Percentiles rank a stretch among this genome's conserved stretches.
Evolutionary conservation across 495 filamentous ascomycete species (phyloP).

Genomic region (Aspergillus biplanus): DNA sequence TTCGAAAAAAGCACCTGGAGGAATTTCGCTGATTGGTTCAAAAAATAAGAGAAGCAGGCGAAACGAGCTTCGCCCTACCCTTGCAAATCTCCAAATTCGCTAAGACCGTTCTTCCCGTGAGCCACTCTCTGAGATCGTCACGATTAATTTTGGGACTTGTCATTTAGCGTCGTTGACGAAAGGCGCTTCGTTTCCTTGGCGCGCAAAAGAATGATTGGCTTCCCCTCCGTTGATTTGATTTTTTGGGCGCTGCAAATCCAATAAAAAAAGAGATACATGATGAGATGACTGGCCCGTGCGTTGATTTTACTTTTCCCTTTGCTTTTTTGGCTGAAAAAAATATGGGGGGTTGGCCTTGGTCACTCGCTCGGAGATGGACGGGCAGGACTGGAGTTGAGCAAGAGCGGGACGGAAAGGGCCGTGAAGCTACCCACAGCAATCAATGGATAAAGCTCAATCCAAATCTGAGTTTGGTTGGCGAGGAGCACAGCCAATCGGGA

Average conservation of each 20-base stretch:
- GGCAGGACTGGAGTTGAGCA: slow-evolving; percentile 23
- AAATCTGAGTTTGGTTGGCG: slow-evolving; percentile 14
- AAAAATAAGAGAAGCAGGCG: slow-evolving; percentile 25
- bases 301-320: slow-evolving; percentile 15
- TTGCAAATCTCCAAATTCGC: slow-evolving; percentile 36
- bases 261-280: not conserved
- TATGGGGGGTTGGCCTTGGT: slow-evolving; percentile 2
- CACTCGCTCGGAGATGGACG: slow-evolving; percentile 10
- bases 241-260: not conserved
- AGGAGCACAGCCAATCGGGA: slow-evolving; percentile 16
- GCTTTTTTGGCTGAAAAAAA: slow-evolving; percentile 1
- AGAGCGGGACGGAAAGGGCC: slow-evolving; percentile 51
- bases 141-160: slow-evolving; percentile 27
- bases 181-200: not conserved
- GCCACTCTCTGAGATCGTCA: slow-evolving; percentile 34
- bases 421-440: slow-evolving; percentile 34
- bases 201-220: not conserved
- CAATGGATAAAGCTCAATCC: slow-evolving; percentile 17
- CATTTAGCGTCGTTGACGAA: slow-evolving; percentile 12
- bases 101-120: slow-evolving; percentile 29
- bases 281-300: not conserved
- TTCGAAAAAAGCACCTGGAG: slow-evolving; percentile 31
- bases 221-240: not conserved
- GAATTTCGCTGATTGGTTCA: slow-evolving; percentile 45
- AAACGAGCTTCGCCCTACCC: slow-evolving; percentile 31